Conservation (phyloP, 73 alveolate species). For the Paraurostyla sp. region DNA sequence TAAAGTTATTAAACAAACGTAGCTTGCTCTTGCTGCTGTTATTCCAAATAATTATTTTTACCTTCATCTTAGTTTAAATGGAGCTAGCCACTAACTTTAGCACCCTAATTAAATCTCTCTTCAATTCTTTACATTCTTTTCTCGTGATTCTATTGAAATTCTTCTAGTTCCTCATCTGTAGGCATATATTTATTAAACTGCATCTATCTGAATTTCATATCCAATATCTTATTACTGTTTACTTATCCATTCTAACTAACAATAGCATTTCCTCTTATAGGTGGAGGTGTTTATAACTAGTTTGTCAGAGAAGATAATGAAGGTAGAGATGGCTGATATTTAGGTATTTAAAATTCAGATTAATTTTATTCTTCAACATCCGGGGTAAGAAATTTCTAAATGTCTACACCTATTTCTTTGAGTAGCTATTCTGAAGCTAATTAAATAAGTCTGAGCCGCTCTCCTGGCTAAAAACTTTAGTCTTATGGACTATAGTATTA, state of each 20-base stretch:
- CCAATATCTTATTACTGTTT: background rate
- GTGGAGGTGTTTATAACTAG: background rate
- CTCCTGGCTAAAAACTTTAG: too few species aligned
- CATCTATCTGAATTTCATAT: conserved; percentile 42
- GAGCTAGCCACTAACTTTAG: too few species aligned
- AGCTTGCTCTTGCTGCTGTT: too few species aligned
- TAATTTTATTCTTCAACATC: background rate
- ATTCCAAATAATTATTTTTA: too few species aligned
- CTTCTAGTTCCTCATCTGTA: conserved; percentile 42
- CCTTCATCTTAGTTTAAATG: too few species aligned
- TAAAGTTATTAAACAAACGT: too few species aligned
- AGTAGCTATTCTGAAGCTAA: background rate
- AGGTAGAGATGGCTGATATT: background rate
- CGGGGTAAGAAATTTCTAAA: background rate
- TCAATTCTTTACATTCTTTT: conserved; percentile 12
- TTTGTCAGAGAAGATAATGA: background rate
- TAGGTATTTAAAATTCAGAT: background rate
- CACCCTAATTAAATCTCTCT: conserved; percentile 4
- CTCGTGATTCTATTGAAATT: conserved; percentile 12
- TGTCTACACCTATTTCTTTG: conserved; percentile 25
- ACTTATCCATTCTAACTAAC: background rate
- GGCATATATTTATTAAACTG: background rate
- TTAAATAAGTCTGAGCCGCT: background rate
- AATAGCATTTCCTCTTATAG: background rate
- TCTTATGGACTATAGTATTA: too few species aligned